Percentiles rank a stretch among this genome's conserved stretches.
Conservation (phyloP, 2,329 filamentous ascomycete genomes). For the Microdochium paspali region DNA sequence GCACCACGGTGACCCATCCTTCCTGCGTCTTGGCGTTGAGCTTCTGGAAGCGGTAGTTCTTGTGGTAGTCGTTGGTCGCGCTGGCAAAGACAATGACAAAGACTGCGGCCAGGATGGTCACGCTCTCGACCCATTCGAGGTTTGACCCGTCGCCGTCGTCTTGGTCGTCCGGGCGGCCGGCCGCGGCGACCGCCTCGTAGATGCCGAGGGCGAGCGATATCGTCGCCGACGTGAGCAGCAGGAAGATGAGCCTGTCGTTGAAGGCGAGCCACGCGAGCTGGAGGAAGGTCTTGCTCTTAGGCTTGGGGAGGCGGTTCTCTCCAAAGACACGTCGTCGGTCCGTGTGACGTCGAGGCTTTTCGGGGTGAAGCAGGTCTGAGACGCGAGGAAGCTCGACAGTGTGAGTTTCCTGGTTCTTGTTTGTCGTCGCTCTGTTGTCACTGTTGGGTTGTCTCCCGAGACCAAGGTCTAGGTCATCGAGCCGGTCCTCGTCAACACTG, state of each 20-base stretch:
- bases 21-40: conserved; percentile 52
- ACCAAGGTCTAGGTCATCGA: conserved; percentile 15
- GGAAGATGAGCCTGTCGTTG: conserved; percentile 64
- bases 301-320: conserved; percentile 49
- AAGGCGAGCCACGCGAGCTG: conserved; percentile 59
- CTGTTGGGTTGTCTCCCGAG: no score
- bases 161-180: conserved; percentile 35
- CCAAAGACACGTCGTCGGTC: conserved; percentile 53
- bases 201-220: conserved; percentile 61
- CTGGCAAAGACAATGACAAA: conserved; percentile 51
- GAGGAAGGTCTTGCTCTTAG: conserved; percentile 49
- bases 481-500: conserved; percentile 54
- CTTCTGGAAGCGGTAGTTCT: conserved; percentile 49
- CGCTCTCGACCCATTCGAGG: conserved; percentile 54
- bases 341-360: conserved; percentile 14
- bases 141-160: conserved; percentile 28
- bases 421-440: neutral
- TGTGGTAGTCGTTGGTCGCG: conserved; percentile 53
- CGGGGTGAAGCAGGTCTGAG: conserved; percentile 9
- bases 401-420: neutral
- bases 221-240: conserved; percentile 57
- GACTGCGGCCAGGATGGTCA: conserved; percentile 52
- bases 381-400: conserved; percentile 14
- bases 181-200: conserved; percentile 46
- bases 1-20: conserved; percentile 51